Conservation (phyloP, 495 filamentous ascomycete genomes). For the Xylaria venustula region DNA sequence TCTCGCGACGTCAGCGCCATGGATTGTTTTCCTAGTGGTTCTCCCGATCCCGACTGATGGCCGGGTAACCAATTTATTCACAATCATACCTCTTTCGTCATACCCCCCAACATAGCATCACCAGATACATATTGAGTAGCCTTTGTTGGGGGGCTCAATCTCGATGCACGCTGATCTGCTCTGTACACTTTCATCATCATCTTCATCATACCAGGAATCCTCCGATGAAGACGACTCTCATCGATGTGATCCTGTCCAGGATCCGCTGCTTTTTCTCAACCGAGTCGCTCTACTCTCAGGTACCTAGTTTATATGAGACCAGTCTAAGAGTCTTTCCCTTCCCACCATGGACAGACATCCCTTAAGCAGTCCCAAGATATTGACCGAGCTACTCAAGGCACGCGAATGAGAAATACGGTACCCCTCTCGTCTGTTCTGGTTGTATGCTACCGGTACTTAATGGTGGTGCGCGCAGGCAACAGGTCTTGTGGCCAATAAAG, state of each 20-base stretch:
- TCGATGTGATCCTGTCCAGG: not conserved
- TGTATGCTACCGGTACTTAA: too few species aligned
- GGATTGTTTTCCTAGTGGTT: not conserved
- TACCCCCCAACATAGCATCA: not conserved
- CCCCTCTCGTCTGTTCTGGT: too few species aligned
- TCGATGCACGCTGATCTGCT: not conserved
- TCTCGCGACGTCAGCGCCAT: not conserved
- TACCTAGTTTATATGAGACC: too few species aligned
- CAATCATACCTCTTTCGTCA: not conserved
- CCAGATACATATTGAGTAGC: not conserved
- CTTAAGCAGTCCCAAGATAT: too few species aligned
- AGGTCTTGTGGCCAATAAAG: not conserved
- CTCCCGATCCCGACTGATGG: not conserved
- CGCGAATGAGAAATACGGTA: too few species aligned
- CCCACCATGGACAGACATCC: too few species aligned
- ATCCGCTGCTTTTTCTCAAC: too few species aligned
- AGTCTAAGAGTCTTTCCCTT: too few species aligned
- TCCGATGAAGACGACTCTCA: not conserved
- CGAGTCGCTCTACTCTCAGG: too few species aligned
- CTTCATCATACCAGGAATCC: not conserved
- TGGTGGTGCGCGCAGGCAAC: not conserved
- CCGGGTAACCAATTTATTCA: conserved; percentile 1
- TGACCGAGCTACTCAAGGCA: too few species aligned
- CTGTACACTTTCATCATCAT: not conserved
- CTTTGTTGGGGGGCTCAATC: not conserved